A percentile compares a stretch with the other conserved stretches of the same genome.
These are phyloP conservation scores for Schwanniomyces yamadae DNA, from an alignment of 805 yeast species.

Conservation along the genomic window DNA sequence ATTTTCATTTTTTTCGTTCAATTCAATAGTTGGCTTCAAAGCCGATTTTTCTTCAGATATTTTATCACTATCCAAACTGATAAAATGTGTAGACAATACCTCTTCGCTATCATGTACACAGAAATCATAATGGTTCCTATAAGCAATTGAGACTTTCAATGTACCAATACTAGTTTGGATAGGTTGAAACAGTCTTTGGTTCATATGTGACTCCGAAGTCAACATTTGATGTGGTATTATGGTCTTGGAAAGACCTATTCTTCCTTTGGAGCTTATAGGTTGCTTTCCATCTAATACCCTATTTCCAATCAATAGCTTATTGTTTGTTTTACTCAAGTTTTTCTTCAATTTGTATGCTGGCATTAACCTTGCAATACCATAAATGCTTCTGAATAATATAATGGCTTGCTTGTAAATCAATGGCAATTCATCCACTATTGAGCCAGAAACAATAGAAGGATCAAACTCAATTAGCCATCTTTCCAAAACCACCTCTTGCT, in stretches of 20 bases:
- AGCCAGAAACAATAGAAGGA: conserved; percentile 36
- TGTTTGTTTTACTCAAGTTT: conserved; percentile 16
- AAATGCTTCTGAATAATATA: conserved; percentile 69
- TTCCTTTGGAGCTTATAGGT: conserved; percentile 76
- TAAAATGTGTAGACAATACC: conserved; percentile 56
- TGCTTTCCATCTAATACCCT: conserved; percentile 73
- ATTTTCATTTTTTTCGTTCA: conserved; percentile 3
- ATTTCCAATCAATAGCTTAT: conserved; percentile 48
- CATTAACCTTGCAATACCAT: conserved; percentile 61
- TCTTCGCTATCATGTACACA: conserved; percentile 66
- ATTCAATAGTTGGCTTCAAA: conserved; percentile 5
- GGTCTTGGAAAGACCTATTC: conserved; percentile 79
- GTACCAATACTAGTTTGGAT: conserved; percentile 76
- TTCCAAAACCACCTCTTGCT: conserved; percentile 86
- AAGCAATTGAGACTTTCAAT: conserved; percentile 72
- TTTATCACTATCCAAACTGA: conserved; percentile 40
- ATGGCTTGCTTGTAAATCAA: conserved; percentile 72
- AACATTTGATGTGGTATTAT: conserved; percentile 46
- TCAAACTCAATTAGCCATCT: conserved; percentile 90
- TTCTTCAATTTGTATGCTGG: conserved; percentile 67
- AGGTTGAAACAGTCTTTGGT: conserved; percentile 64
- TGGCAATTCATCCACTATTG: conserved; percentile 55
- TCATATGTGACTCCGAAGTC: conserved; percentile 48
- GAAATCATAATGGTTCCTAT: conserved; percentile 70
- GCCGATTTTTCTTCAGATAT: conserved; percentile 2